A percentile compares a stretch with the other conserved stretches of the same genome.
These are phyloP conservation scores for Ceratocystis cacaofunesta DNA, from an alignment of 2,329 filamentous ascomycete species.

Conservation along the genomic window DNA sequence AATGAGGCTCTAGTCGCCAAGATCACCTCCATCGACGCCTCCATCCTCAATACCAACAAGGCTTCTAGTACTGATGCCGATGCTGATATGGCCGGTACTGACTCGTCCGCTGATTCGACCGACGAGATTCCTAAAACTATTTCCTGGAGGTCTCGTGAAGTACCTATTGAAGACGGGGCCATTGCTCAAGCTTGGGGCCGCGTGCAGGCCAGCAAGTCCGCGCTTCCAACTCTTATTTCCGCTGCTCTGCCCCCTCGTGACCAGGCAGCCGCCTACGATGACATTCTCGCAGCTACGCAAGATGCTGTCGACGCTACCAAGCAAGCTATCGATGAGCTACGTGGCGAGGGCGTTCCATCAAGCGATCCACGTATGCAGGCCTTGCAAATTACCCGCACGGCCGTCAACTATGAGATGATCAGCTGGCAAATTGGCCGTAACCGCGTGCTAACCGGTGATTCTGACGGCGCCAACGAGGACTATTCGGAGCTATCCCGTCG, in stretches of 20 bases:
- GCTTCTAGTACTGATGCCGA: background rate
- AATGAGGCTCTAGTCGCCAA: slow-evolving; percentile 47
- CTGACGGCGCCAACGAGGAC: slow-evolving; percentile 55
- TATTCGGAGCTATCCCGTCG: slow-evolving; percentile 31
- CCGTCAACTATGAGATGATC: slow-evolving; percentile 85
- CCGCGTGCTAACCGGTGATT: slow-evolving; percentile 66
- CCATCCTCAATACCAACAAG: slow-evolving; percentile 42
- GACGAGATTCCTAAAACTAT: slow-evolving; percentile 56
- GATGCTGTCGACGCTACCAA: slow-evolving; percentile 90
- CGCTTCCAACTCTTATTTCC: slow-evolving; percentile 28
- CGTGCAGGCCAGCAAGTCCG: slow-evolving; percentile 31
- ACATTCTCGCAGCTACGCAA: slow-evolving; percentile 76
- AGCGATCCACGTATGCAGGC: slow-evolving; percentile 81
- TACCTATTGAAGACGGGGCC: slow-evolving; percentile 81
- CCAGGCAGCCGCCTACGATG: slow-evolving; percentile 76
- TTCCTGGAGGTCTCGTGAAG: slow-evolving; percentile 71
- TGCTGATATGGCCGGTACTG: slow-evolving; percentile 20
- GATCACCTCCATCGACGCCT: slow-evolving; percentile 56
- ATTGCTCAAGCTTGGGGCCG: slow-evolving; percentile 72
- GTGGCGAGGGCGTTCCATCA: slow-evolving; percentile 66
- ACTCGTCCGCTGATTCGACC: slow-evolving; percentile 33
- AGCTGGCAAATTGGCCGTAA: slow-evolving; percentile 93
- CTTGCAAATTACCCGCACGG: slow-evolving; percentile 79
- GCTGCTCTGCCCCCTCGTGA: slow-evolving; percentile 41
- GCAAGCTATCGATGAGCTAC: slow-evolving; percentile 79